phyloP scores from a whole-genome alignment of 2,329 filamentous ascomycete species.

The Elsinoe australis region DNA sequence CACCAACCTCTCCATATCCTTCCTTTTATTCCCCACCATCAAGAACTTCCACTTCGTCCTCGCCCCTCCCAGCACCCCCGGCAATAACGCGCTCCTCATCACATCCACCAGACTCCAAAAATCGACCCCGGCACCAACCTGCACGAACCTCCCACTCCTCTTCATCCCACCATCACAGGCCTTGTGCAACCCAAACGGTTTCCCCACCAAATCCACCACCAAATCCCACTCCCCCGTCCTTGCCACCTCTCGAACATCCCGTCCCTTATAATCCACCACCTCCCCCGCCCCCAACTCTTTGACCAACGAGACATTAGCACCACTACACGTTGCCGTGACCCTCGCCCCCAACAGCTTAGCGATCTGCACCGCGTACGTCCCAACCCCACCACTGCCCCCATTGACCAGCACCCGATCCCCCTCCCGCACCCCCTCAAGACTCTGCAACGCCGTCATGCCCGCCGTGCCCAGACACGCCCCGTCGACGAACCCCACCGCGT shows the following conservation, averaged over 20 bases:
- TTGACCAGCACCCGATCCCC: constrained; percentile 55
- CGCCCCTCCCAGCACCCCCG: constrained; percentile 45
- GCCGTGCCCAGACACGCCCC: constrained; percentile 33
- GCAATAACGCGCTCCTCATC: constrained; percentile 37
- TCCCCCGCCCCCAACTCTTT: constrained; percentile 55
- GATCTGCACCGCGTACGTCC: constrained; percentile 55
- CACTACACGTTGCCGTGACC: constrained; percentile 54
- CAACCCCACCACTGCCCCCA: constrained; percentile 55
- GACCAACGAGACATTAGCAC: constrained; percentile 50
- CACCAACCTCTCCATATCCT: constrained; percentile 44
- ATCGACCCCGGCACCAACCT: constrained; percentile 40
- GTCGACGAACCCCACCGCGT: constrained; percentile 32
- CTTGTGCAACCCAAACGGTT: constrained; percentile 46
- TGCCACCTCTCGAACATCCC: constrained; percentile 41
- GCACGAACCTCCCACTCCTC: constrained; percentile 44
- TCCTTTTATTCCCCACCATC: constrained; percentile 16
- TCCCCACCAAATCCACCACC: constrained; percentile 52
- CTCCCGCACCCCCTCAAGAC: constrained; percentile 31
- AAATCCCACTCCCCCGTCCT: constrained; percentile 45
- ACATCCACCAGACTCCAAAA: constrained; percentile 29
- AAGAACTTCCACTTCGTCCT: constrained; percentile 39
- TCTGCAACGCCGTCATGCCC: constrained; percentile 36
- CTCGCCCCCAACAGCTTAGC: constrained; percentile 53
- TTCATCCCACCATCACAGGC: constrained; percentile 46
- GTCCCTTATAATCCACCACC: constrained; percentile 52